Conservation (phyloP, 176 grass and related monocot species). For the Phoenix roebelenii region DNA sequence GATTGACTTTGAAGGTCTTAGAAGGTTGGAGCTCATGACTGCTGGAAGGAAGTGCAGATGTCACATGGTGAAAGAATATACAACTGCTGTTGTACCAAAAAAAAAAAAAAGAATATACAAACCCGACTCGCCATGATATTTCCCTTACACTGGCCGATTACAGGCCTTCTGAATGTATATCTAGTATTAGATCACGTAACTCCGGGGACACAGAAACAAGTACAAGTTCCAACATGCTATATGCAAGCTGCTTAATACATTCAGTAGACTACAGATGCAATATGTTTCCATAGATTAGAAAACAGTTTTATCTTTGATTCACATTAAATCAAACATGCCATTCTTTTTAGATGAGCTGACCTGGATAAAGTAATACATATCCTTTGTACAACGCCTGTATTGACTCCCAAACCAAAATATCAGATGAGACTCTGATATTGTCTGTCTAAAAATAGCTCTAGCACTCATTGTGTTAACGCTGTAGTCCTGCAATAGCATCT, state of each 20-base stretch:
- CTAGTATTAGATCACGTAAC: constrained; percentile 49
- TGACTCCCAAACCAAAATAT: constrained; percentile 46
- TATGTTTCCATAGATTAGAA: constrained; percentile 2
- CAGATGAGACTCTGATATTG: no score
- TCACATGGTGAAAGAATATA: no score
- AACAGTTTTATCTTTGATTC: neutral
- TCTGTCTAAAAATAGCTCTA: no score
- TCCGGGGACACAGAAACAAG: constrained; percentile 77
- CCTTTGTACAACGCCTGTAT: constrained; percentile 60
- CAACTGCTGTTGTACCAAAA: no score
- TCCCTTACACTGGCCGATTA: constrained; percentile 21
- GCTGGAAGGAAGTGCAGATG: no score
- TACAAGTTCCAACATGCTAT: constrained; percentile 60
- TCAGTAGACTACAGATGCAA: constrained; percentile 61
- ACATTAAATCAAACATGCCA: constrained; percentile 3
- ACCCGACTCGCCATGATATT: no score
- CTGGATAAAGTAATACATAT: constrained; percentile 96
- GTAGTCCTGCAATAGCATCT: no score
- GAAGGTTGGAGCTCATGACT: no score
- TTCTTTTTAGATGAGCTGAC: constrained; percentile 28
- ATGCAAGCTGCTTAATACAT: constrained; percentile 85
- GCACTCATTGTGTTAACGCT: no score
- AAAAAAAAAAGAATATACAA: no score
- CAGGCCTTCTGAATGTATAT: constrained; percentile 68
- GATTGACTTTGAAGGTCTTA: no score